Evolutionary conservation across 495 filamentous ascomycete genomes (phyloP).

Genomic region (Hypoxylon crocopeplum): DNA sequence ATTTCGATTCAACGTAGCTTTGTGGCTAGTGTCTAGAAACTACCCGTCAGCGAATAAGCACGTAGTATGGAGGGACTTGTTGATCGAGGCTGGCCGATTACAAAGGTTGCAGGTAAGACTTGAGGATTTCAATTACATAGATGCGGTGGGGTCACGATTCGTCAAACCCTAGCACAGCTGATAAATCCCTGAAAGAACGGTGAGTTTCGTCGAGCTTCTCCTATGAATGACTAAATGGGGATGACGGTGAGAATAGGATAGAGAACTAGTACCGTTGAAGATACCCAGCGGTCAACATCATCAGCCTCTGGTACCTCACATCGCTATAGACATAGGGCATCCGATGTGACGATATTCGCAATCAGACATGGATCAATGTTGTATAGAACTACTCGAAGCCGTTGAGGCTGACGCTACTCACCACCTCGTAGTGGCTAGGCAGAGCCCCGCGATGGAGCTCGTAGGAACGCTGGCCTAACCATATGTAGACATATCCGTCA

Average conservation of each 20-base stretch:
- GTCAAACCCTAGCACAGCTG: conserved; percentile 31
- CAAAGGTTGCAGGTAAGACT: background rate
- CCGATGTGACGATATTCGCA: conserved; percentile 16
- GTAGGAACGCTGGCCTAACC: conserved; percentile 26
- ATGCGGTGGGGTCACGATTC: conserved; percentile 20
- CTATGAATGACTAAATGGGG: conserved; percentile 4
- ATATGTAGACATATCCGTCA: conserved; percentile 19
- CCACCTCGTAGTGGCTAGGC: conserved; percentile 8
- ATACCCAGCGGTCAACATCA: conserved; percentile 1
- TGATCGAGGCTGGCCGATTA: too few species aligned
- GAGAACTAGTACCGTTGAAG: background rate
- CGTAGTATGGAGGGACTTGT: too few species aligned
- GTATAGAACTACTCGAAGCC: conserved; percentile 16
- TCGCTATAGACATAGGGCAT: conserved; percentile 19
- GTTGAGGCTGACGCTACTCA: conserved; percentile 26
- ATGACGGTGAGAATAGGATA: conserved; percentile 11
- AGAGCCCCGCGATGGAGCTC: conserved; percentile 31
- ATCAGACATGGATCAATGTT: background rate
- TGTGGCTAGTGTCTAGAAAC: too few species aligned
- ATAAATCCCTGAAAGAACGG: conserved; percentile 30
- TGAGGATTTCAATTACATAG: conserved; percentile 10
- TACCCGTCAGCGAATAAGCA: too few species aligned
- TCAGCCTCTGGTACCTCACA: background rate
- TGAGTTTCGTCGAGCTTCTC: conserved; percentile 14
- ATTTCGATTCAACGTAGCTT: too few species aligned